Conservation (phyloP, 2,329 filamentous ascomycete genomes). For the Scytalidium sp. region DNA sequence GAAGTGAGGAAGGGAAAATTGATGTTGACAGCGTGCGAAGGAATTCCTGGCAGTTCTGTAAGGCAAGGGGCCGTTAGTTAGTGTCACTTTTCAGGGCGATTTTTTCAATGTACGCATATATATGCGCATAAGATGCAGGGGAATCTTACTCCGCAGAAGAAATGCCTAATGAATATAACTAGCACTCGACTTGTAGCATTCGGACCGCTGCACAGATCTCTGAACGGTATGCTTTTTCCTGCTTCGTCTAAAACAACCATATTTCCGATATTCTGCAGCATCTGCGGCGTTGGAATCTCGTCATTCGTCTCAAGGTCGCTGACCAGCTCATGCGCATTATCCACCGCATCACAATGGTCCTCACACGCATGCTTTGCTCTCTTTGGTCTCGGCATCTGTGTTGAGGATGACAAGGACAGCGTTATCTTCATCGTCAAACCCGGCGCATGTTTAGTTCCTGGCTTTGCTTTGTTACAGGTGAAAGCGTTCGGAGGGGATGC, state of each 20-base stretch:
- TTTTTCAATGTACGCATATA: not conserved
- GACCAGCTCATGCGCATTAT: constrained; percentile 46
- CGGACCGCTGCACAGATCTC: constrained; percentile 28
- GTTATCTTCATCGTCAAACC: not conserved
- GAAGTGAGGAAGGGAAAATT: constrained; percentile 25
- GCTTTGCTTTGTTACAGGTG: not conserved
- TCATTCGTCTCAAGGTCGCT: constrained; percentile 55
- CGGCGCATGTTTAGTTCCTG: not conserved
- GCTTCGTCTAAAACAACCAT: constrained; percentile 26
- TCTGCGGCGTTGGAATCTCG: constrained; percentile 47
- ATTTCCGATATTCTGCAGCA: constrained; percentile 47
- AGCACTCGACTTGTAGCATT: constrained; percentile 28
- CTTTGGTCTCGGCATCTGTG: not conserved
- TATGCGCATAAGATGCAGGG: not conserved
- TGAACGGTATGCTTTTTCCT: constrained; percentile 27
- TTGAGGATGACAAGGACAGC: not conserved
- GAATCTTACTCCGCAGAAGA: constrained; percentile 32
- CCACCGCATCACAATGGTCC: constrained; percentile 5
- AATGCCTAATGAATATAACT: constrained; percentile 34
- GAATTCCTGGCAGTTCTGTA: constrained; percentile 32
- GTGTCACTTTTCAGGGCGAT: not conserved
- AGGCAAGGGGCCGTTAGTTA: not conserved
- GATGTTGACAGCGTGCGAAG: constrained; percentile 24
- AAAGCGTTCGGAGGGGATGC: not conserved
- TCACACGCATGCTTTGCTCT: not conserved